Evolutionary conservation across 192 early-diverging fungal genomes (phyloP).

Genomic region (Rhizophagus clarus): DNA sequence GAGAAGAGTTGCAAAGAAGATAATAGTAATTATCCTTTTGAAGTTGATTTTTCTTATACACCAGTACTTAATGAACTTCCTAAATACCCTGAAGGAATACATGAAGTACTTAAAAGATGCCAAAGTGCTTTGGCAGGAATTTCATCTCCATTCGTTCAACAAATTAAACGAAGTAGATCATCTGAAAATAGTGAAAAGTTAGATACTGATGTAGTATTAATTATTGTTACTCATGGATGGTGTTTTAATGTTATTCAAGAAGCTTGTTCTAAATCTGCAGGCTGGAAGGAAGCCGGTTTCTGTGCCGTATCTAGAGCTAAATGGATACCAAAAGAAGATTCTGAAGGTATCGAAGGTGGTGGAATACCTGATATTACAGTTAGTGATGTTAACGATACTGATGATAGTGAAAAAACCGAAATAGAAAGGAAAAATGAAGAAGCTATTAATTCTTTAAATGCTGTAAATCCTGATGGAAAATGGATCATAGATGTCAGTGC

Average conservation of each 20-base stretch:
- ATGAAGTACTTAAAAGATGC: constrained; percentile 2
- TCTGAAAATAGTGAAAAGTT: neutral
- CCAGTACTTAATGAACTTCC: neutral
- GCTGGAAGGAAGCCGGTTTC: neutral
- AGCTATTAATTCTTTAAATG: neutral
- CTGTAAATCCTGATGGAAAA: neutral
- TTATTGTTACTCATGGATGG: constrained; percentile 18
- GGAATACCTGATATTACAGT: neutral
- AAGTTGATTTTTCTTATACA: constrained; percentile 1
- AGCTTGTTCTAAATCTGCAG: constrained; percentile 1
- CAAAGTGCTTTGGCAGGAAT: neutral
- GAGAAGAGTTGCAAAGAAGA: neutral
- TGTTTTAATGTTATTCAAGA: constrained; percentile 26
- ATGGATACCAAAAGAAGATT: constrained; percentile 3
- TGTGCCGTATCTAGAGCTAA: constrained; percentile 19
- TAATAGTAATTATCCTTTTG: neutral
- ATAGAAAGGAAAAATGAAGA: neutral
- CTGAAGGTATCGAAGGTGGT: neutral
- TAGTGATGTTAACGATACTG: neutral
- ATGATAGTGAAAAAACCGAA: neutral
- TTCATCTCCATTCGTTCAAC: constrained; percentile 3
- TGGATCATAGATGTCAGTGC: neutral
- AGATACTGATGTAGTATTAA: constrained; percentile 6
- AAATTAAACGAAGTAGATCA: neutral
- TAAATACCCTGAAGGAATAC: constrained; percentile 2